phyloP scores from a whole-genome alignment of 768 basidiomycete species.

The Lactarius deliciosus region DNA sequence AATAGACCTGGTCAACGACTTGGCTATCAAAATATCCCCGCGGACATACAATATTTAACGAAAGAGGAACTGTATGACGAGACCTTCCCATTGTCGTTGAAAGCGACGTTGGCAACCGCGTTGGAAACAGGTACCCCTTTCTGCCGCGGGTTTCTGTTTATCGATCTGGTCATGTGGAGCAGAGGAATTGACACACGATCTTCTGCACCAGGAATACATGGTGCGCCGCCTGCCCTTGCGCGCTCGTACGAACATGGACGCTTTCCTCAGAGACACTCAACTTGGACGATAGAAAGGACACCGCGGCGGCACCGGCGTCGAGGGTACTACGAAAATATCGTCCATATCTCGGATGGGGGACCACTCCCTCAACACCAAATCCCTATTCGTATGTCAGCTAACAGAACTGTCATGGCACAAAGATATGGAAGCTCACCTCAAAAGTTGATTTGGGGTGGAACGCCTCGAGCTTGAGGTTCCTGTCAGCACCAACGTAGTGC shows the following conservation, averaged over 20 bases:
- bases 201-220: slow-evolving; percentile 32
- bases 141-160: slow-evolving; percentile 21
- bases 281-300: slow-evolving; percentile 32
- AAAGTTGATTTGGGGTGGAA: slow-evolving; percentile 35
- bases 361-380: slow-evolving; percentile 31
- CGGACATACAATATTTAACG: slow-evolving; percentile 41
- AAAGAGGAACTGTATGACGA: slow-evolving; percentile 49
- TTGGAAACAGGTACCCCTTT: slow-evolving; percentile 41
- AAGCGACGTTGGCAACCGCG: slow-evolving; percentile 47
- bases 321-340: slow-evolving; percentile 24
- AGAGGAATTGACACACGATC: slow-evolving; percentile 23
- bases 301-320: slow-evolving; percentile 29
- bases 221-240: slow-evolving; percentile 23
- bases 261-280: slow-evolving; percentile 28
- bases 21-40: too few species aligned
- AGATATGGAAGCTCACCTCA: slow-evolving; percentile 28
- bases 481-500: slow-evolving; percentile 28
- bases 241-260: slow-evolving; percentile 28
- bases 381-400: slow-evolving; percentile 25
- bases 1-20: background rate
- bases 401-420: background rate
- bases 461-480: slow-evolving; percentile 27
- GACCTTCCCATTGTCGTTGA: slow-evolving; percentile 43
- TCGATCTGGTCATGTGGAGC: background rate
- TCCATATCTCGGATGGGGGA: slow-evolving; percentile 28